phyloP scores from a whole-genome alignment of 2,329 filamentous ascomycete genomes.

The Penicillium sp. region DNA sequence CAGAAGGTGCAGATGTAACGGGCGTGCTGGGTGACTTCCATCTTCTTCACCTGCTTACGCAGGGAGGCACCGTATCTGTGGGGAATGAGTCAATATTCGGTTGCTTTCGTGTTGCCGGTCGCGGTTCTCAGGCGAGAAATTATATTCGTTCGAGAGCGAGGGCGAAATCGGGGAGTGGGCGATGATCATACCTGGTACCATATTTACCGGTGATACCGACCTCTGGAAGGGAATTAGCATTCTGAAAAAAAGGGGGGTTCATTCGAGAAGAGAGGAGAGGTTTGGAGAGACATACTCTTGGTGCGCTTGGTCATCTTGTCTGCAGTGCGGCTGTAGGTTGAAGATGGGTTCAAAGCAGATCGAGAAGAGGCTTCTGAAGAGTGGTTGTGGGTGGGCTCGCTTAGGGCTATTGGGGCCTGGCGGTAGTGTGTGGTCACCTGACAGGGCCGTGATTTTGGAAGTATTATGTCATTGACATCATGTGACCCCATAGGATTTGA shows the following conservation, averaged over 20 bases:
- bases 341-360: constrained; percentile 39
- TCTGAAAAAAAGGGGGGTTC: neutral
- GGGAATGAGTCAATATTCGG: constrained; percentile 21
- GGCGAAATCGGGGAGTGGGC: constrained; percentile 18
- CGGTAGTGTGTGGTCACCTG: constrained; percentile 31
- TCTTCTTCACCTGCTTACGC: constrained; percentile 99
- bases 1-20: constrained; percentile 98
- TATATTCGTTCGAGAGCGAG: constrained; percentile 11
- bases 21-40: constrained; percentile 99
- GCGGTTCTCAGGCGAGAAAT: constrained; percentile 14
- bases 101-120: constrained; percentile 13
- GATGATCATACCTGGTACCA: constrained; percentile 77
- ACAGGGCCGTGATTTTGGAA: neutral
- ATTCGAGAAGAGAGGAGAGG: neutral
- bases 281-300: constrained; percentile 59
- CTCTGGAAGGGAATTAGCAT: constrained; percentile 53
- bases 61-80: constrained; percentile 95
- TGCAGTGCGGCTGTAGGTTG: constrained; percentile 36
- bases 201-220: constrained; percentile 99
- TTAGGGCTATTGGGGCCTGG: constrained; percentile 37
- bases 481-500: neutral
- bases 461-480: constrained; percentile 2
- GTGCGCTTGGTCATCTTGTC: constrained; percentile 92
- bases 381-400: constrained; percentile 41
- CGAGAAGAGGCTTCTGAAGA: constrained; percentile 34